Evolutionary conservation across 202 grass and related monocot genomes (phyloP), one percentile per base, ranked within the genome.

Genomic region (Dendrocalamus latiflorus): DNA sequence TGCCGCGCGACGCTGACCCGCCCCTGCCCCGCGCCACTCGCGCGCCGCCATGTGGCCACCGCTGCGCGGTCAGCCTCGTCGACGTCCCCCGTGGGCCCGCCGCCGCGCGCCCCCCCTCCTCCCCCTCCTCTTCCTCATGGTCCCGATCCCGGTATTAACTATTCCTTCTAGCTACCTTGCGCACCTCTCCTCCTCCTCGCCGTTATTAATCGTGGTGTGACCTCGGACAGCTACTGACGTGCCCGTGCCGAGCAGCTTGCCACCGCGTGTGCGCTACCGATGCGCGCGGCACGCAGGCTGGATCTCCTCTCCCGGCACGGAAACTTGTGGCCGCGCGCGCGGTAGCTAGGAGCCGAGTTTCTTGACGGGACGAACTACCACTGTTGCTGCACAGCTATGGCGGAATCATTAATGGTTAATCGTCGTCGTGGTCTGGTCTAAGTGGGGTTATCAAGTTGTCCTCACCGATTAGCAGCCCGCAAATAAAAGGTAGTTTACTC

Each of bases 181-280:
- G 44, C 80, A 67, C 74, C 74, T 77, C 75, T 47, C 69, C 21
- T 12, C 20, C 65, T 6, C 20, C 56, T 56, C 11, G 48, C 37
- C 81, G 59, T 20, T 79, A 79, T 90, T 86, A 82, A 82, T 68
- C 67, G 18, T 11, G 73, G 88, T 78, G 66, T 83, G 72, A 78
- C 78, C 73, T 8, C 36, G 18, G 88, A 82, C 45, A 86, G 83
- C 73, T 59, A 86, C 66, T 58, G 83, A 58, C 54, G 51, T 37
- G 76, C 9, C 75, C 34, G 24, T 9, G 62, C 48, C 60, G 60
- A 13, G 49, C 68, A 6, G 22, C 36, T 42, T 6, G 56, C 11
- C 34, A 72, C 60, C 20, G 24, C 63, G 20, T 24, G 62, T 24
- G 44, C 33, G 44, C 34, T 61, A 7, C 64, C 43, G 38, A 25